Percentiles rank a stretch among this genome's conserved stretches.
These are phyloP conservation scores for Musa balbisiana DNA, from an alignment of 202 grass and related monocot species.

Conservation along the genomic window DNA sequence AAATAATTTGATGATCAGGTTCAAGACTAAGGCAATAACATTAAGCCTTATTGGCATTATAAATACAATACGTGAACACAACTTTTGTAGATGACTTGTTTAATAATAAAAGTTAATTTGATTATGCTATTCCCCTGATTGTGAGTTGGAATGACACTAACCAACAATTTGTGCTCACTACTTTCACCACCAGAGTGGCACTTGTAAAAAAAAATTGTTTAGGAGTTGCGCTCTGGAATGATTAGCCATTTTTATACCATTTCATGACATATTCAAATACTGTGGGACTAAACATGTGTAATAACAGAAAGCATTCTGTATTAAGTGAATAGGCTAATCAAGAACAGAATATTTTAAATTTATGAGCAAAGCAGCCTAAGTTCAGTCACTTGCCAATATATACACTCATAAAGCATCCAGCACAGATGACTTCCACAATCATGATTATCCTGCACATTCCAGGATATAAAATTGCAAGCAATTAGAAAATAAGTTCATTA, in stretches of 20 bases:
- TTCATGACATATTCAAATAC: neutral
- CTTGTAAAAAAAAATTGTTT: neutral
- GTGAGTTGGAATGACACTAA: neutral
- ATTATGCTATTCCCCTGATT: neutral
- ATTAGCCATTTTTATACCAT: neutral
- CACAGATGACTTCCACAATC: constrained; percentile 61
- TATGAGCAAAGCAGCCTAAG: constrained; percentile 13
- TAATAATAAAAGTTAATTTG: neutral
- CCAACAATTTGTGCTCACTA: neutral
- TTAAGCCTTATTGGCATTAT: neutral
- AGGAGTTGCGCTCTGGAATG: neutral
- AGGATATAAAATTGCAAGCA: constrained; percentile 13
- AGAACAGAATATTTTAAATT: neutral
- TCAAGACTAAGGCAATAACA: neutral
- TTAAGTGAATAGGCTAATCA: neutral
- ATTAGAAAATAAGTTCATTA: neutral
- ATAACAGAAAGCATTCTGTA: neutral
- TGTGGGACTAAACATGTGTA: neutral
- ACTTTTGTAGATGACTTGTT: neutral
- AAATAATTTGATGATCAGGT: neutral
- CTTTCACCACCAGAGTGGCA: neutral
- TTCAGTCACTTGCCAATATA: constrained; percentile 64
- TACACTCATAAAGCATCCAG: constrained; percentile 88
- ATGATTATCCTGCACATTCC: constrained; percentile 56
- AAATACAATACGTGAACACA: neutral